phyloP scores from a whole-genome alignment of 768 basidiomycete genomes.

The Strobilomyces confusus region DNA sequence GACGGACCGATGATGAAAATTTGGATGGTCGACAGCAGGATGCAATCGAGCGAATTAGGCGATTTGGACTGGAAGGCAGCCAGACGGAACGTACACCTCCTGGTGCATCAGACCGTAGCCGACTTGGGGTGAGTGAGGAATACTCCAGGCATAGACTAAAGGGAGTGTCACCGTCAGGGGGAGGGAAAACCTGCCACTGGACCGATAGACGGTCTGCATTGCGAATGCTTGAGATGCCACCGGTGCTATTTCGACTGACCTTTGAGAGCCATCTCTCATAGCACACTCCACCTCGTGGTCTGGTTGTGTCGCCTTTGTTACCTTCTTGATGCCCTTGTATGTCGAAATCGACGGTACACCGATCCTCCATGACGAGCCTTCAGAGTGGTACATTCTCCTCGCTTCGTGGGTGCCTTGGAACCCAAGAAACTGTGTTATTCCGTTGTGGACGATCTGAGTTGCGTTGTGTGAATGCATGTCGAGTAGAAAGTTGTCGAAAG shows the following conservation, averaged over 20 bases:
- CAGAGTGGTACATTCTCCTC: no score
- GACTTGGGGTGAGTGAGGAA: not conserved
- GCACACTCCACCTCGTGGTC: not conserved
- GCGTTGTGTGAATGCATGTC: no score
- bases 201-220: slow-evolving; percentile 2
- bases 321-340: not conserved
- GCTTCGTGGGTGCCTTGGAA: no score
- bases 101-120: not conserved
- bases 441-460: no score
- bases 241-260: not conserved
- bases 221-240: no score
- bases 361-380: no score
- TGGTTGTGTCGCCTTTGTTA: not conserved
- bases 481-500: no score
- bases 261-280: not conserved
- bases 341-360: not conserved
- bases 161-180: not conserved
- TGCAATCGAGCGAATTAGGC: not conserved
- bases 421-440: no score
- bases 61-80: slow-evolving; percentile 6
- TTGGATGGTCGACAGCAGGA: not conserved
- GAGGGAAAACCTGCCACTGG: not conserved
- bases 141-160: not conserved
- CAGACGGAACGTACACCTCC: not conserved
- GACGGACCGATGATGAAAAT: slow-evolving; percentile 5